phyloP scores from a whole-genome alignment of 1,284 basidiomycete genomes.

The Chondrostereum purpureum region DNA sequence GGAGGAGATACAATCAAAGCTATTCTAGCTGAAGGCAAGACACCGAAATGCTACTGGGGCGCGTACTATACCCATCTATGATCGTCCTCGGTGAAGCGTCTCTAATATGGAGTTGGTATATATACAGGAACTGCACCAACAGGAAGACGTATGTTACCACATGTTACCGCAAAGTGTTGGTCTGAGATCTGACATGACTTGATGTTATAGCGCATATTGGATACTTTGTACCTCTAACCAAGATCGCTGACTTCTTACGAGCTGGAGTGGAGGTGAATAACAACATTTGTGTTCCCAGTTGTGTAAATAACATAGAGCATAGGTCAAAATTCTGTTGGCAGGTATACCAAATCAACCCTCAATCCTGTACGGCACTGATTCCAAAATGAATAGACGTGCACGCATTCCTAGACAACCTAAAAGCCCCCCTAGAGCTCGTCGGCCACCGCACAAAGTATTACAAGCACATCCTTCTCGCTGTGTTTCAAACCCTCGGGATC shows the following conservation, averaged over 20 bases:
- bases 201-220: conserved; percentile 79
- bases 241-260: conserved; percentile 94
- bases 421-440: conserved; percentile 94
- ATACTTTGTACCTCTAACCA: conserved; percentile 93
- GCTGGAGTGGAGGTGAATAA: conserved; percentile 74
- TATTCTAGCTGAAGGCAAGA: conserved; percentile 73
- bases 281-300: neutral
- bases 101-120: conserved; percentile 9
- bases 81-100: conserved; percentile 1
- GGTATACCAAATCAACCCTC: conserved; percentile 40
- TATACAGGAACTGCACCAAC: conserved; percentile 84
- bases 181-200: conserved; percentile 4
- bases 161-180: neutral
- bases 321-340: conserved; percentile 88
- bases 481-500: conserved; percentile 87
- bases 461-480: conserved; percentile 72
- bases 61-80: conserved; percentile 26
- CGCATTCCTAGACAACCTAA: conserved; percentile 96
- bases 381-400: conserved; percentile 94
- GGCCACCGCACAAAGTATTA: conserved; percentile 90
- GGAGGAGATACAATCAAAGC: conserved; percentile 81
- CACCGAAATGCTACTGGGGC: conserved; percentile 89
- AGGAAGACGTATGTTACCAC: conserved; percentile 70
- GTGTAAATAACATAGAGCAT: neutral
- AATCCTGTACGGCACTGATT: too few relatives aligned